Evolutionary conservation across 495 filamentous ascomycete species (phyloP).

Genomic region (Penicillium canariense): DNA sequence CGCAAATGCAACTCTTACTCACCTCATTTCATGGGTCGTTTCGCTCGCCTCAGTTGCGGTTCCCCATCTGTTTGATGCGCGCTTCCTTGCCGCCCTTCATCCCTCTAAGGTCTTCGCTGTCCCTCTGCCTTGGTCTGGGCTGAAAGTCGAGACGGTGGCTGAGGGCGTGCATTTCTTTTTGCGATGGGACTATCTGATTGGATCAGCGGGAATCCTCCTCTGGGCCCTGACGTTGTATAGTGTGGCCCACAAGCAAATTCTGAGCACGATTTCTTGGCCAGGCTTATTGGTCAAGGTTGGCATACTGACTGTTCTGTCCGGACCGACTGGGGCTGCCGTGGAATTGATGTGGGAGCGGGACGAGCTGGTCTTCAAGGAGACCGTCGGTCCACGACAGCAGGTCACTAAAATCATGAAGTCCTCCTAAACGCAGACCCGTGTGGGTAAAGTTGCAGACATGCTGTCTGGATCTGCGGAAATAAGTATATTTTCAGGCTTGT

Average conservation of each 20-base stretch:
- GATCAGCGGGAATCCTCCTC: slow-evolving; percentile 46
- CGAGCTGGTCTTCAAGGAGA: slow-evolving; percentile 42
- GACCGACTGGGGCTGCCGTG: slow-evolving; percentile 50
- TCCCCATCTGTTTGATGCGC: slow-evolving; percentile 36
- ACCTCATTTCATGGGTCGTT: slow-evolving; percentile 45
- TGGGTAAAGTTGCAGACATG: too few relatives aligned
- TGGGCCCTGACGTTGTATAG: slow-evolving; percentile 53
- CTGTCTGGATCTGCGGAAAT: background rate
- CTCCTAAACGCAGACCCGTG: background rate
- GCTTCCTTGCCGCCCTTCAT: slow-evolving; percentile 34
- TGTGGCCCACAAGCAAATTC: slow-evolving; percentile 37
- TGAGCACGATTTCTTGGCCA: slow-evolving; percentile 28
- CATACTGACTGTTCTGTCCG: slow-evolving; percentile 42
- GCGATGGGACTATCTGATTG: slow-evolving; percentile 58
- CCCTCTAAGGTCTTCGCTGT: slow-evolving; percentile 39
- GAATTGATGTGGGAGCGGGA: slow-evolving; percentile 59
- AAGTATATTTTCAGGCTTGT: background rate
- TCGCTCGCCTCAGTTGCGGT: slow-evolving; percentile 39
- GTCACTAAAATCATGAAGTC: slow-evolving; percentile 26
- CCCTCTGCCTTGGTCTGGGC: slow-evolving; percentile 40
- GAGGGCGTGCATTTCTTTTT: slow-evolving; percentile 52
- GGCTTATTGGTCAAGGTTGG: slow-evolving; percentile 34
- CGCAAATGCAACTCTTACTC: slow-evolving; percentile 43
- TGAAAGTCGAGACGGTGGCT: slow-evolving; percentile 41
- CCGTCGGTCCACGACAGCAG: slow-evolving; percentile 20